Base-by-base conservation (phyloP, 495 filamentous ascomycete species). In the Chaetomium tenue region DNA sequence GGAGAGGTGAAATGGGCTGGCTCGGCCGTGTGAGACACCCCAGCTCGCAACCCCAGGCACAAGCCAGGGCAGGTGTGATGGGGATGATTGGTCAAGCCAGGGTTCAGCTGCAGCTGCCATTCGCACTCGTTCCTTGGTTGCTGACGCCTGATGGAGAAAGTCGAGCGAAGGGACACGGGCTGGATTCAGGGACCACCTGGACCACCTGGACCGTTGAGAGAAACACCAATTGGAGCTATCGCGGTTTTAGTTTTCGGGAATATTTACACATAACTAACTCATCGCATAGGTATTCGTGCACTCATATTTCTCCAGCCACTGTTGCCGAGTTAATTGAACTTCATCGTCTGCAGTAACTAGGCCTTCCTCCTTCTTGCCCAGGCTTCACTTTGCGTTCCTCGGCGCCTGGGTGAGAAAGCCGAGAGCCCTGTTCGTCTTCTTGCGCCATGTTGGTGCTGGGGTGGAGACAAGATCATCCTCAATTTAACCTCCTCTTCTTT, bases 101-200 rank as follows among this genome's bases (percentile, higher is more conserved):
- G 47, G 47, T 53, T 52, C 59, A 61, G 59, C 58, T 60, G 42
- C 59, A 52, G 47, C 59, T 28, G 46, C 58, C 44, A 40, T 44
- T 51, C 30, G 30, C 58, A 40, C 28, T 40, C 51, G 47, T 16
- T 40, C 51, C 37, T 22, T 18, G 46, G 20, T 50, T 50, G 46
- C 46, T 50, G 18, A 50, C 16, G 46, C 57, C 57, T 60, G 57
- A 47, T 20, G 18, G 6, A 60, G 58, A 13, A 50, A 48, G 18
- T 23, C 51, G 20, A 23, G 18, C 54, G 33, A 40, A 3, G n/a
- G 23, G n/a, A 25, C n/a, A 12, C 12, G 22, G 7, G 22, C 48
- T 15, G 22, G 18, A 7, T 20, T 23, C 46, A 23, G n/a, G 46
- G n/a, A 47, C 44, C 44, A 18, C n/a, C n/a, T n/a, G n/a, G n/a